These are phyloP conservation scores for Aspergillus saccharolyticus DNA, from an alignment of 495 filamentous ascomycete genomes.

Conservation along the genomic window DNA sequence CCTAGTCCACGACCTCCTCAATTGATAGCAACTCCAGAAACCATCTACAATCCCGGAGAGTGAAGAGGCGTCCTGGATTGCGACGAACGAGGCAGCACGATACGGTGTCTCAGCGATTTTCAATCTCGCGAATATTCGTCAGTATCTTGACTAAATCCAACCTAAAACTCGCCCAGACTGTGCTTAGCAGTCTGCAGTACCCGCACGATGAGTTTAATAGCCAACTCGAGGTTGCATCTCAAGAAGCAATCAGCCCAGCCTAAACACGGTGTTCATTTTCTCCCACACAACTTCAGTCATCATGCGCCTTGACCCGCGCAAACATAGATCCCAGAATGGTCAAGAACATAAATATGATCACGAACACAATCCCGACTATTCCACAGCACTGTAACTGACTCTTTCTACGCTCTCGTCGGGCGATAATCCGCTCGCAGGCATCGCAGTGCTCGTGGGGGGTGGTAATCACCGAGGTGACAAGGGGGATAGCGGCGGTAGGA, in stretches of 20 bases:
- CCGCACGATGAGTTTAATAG: too few species aligned
- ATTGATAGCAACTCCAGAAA: neutral
- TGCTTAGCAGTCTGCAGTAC: too few species aligned
- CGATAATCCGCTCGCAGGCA: neutral
- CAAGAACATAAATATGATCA: neutral
- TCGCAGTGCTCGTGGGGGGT: slow-evolving; percentile 1
- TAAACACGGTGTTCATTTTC: too few species aligned
- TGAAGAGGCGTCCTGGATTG: slow-evolving; percentile 19
- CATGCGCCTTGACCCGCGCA: neutral
- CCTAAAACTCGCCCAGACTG: too few species aligned
- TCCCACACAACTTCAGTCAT: neutral
- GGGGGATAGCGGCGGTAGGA: neutral
- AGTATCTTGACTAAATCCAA: neutral
- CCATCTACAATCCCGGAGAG: neutral
- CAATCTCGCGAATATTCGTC: slow-evolving; percentile 13
- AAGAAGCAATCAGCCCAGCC: too few species aligned
- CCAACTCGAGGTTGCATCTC: too few species aligned
- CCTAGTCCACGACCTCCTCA: neutral
- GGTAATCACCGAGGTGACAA: neutral
- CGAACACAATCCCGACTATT: neutral
- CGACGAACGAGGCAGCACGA: slow-evolving; percentile 19
- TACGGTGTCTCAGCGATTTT: slow-evolving; percentile 23
- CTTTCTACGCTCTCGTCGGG: neutral
- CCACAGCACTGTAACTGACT: neutral
- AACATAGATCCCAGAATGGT: neutral